phyloP scores from a whole-genome alignment of 495 filamentous ascomycete species.

The Trichoderma virens region DNA sequence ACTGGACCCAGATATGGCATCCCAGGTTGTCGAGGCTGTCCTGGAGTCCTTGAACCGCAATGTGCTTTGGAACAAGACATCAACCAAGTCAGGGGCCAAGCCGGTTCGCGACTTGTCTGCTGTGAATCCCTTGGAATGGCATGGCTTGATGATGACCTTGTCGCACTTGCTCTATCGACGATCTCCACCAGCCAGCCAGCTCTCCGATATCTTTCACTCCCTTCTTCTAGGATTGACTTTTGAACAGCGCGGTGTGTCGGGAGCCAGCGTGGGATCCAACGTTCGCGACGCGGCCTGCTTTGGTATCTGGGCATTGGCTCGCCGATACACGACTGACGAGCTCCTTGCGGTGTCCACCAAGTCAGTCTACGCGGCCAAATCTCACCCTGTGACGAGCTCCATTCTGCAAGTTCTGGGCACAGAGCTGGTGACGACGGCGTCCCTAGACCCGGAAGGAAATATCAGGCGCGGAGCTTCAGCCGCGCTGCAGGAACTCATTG shows the following conservation, averaged over 20 bases:
- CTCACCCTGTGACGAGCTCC: constrained; percentile 30
- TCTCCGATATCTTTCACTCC: constrained; percentile 61
- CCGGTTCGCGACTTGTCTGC: constrained; percentile 56
- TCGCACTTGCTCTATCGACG: constrained; percentile 76
- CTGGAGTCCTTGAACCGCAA: constrained; percentile 66
- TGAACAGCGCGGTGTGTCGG: constrained; percentile 74
- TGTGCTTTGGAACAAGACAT: constrained; percentile 52
- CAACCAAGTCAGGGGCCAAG: constrained; percentile 17
- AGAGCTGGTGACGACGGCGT: constrained; percentile 72
- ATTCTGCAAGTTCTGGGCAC: constrained; percentile 71
- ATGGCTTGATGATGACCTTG: constrained; percentile 81
- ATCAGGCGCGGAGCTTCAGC: constrained; percentile 88
- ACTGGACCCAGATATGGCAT: constrained; percentile 68
- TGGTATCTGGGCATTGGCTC: constrained; percentile 85
- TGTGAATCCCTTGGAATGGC: constrained; percentile 79
- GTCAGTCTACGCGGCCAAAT: constrained; percentile 19
- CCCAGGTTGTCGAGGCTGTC: constrained; percentile 79
- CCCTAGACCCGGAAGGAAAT: constrained; percentile 84
- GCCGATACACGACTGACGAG: constrained; percentile 77
- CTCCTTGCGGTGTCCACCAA: constrained; percentile 53
- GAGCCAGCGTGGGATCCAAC: constrained; percentile 76
- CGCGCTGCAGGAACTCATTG: constrained; percentile 88
- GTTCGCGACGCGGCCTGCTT: constrained; percentile 97
- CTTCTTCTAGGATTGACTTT: constrained; percentile 72
- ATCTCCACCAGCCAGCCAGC: constrained; percentile 56